Percentiles rank a stretch among this genome's conserved stretches.
These are phyloP conservation scores for Dactylella cylindrospora DNA, from an alignment of 2,329 filamentous ascomycete genomes.

Conservation along the genomic window DNA sequence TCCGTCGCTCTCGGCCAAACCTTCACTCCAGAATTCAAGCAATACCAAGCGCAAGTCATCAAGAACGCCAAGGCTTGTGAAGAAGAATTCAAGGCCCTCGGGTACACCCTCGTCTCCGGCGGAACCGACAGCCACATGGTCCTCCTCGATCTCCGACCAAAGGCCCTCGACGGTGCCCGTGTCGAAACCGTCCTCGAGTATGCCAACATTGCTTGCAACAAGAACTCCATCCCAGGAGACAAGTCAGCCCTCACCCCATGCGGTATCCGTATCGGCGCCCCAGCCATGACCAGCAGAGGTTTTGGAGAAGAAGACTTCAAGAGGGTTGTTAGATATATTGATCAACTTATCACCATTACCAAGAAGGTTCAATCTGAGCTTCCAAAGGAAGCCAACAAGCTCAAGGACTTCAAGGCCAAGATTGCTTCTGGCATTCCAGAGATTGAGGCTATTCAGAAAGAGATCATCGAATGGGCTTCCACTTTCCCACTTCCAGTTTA, in stretches of 20 bases:
- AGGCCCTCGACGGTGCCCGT: constrained; percentile 85
- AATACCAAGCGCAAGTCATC: constrained; percentile 90
- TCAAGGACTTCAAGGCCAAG: constrained; percentile 98
- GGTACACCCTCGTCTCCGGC: constrained; percentile 91
- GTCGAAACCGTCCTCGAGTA: constrained; percentile 95
- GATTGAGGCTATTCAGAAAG: constrained; percentile 82
- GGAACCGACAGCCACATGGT: constrained; percentile 99
- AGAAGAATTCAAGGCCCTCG: constrained; percentile 77
- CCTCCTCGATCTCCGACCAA: constrained; percentile 85
- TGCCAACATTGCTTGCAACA: constrained; percentile 99
- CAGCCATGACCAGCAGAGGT: constrained; percentile 94
- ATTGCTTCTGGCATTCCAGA: constrained; percentile 75
- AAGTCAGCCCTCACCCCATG: constrained; percentile 93
- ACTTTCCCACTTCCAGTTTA: constrained; percentile 88
- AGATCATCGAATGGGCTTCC: constrained; percentile 83
- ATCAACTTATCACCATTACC: constrained; percentile 82
- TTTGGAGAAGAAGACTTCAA: constrained; percentile 92
- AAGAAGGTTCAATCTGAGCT: constrained; percentile 80
- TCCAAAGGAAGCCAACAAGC: constrained; percentile 97
- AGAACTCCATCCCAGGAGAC: constrained; percentile 97
- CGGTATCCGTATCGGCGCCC: constrained; percentile 93
- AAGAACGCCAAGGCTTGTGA: constrained; percentile 92
- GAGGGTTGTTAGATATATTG: constrained; percentile 85
- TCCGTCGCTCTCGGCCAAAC: constrained; percentile 95
- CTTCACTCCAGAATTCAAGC: constrained; percentile 82